Evolutionary conservation across 192 early-diverging fungal species (phyloP).

Genomic region (Fimicolochytrium jonesii): DNA sequence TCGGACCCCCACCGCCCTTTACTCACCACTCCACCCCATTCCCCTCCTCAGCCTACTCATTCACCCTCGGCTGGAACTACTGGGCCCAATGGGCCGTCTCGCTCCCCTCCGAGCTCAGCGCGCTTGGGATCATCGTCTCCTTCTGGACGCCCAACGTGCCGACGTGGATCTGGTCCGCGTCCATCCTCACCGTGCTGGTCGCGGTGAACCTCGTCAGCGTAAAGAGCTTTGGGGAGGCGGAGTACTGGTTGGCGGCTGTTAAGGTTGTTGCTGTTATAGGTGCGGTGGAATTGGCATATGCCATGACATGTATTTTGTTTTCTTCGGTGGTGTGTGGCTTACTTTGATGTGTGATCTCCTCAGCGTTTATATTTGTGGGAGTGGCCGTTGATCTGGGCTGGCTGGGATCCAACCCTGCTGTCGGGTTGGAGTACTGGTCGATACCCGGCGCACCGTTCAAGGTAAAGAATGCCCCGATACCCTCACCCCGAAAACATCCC

Average conservation of each 20-base stretch:
- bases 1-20: no score
- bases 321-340: no score
- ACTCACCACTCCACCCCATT: no score
- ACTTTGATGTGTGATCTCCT: no score
- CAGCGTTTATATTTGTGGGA: constrained; percentile 37
- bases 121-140: constrained; percentile 74
- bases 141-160: constrained; percentile 57
- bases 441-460: constrained; percentile 62
- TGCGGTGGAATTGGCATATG: no score
- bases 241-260: constrained; percentile 66
- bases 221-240: constrained; percentile 80
- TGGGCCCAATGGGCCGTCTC: constrained; percentile 66
- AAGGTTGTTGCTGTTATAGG: constrained; percentile 45
- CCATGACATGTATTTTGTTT: no score
- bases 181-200: constrained; percentile 64
- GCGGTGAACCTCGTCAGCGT: constrained; percentile 70
- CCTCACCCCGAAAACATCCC: no score
- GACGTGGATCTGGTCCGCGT: constrained; percentile 45
- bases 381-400: constrained; percentile 31
- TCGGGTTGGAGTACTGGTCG: constrained; percentile 39
- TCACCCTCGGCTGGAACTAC: constrained; percentile 64
- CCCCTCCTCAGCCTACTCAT: constrained; percentile 32
- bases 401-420: constrained; percentile 4
- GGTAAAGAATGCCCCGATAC: no score
- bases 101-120: constrained; percentile 72